A percentile compares a stretch with the other conserved stretches of the same genome.
phyloP scores from a whole-genome alignment of 345 rosid genomes.

The Trapa bicornis region DNA sequence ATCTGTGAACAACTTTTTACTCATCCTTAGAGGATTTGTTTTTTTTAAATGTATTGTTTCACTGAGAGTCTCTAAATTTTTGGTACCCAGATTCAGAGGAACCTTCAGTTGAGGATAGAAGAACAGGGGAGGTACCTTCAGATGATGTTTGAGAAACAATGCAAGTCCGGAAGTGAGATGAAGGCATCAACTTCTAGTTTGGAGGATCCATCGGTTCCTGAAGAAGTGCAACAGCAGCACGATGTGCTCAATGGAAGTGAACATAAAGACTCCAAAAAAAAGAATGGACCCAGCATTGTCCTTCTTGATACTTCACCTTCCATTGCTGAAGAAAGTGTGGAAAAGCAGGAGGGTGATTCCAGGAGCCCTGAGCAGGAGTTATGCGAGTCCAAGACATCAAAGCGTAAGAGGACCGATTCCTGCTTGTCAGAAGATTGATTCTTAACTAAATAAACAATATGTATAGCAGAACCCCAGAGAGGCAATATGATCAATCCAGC shows the following conservation, averaged over 20 bases:
- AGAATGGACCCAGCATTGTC: constrained; percentile 16
- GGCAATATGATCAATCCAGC: background rate
- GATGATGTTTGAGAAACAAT: constrained; percentile 92
- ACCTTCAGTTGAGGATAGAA: constrained; percentile 81
- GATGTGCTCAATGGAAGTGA: constrained; percentile 25
- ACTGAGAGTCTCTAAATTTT: background rate
- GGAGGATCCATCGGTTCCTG: constrained; percentile 31
- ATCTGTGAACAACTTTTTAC: background rate
- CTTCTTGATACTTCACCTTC: constrained; percentile 4
- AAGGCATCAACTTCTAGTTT: constrained; percentile 40
- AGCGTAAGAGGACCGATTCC: constrained; percentile 40
- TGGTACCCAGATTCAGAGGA: constrained; percentile 66
- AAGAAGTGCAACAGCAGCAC: constrained; percentile 7
- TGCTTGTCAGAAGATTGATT: too few species aligned
- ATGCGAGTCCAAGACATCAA: constrained; percentile 21
- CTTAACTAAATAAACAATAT: background rate
- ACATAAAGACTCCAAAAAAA: constrained; percentile 21
- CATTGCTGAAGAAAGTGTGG: background rate
- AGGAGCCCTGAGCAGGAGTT: constrained; percentile 14
- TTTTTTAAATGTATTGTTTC: background rate
- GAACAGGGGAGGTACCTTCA: constrained; percentile 93
- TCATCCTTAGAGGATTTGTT: background rate
- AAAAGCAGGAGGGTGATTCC: background rate
- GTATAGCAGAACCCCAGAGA: background rate
- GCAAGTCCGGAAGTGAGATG: constrained; percentile 39